These are phyloP conservation scores for Parsonsia alboflavescens DNA, from an alignment of 257 asterid genomes.

Conservation along the genomic window DNA sequence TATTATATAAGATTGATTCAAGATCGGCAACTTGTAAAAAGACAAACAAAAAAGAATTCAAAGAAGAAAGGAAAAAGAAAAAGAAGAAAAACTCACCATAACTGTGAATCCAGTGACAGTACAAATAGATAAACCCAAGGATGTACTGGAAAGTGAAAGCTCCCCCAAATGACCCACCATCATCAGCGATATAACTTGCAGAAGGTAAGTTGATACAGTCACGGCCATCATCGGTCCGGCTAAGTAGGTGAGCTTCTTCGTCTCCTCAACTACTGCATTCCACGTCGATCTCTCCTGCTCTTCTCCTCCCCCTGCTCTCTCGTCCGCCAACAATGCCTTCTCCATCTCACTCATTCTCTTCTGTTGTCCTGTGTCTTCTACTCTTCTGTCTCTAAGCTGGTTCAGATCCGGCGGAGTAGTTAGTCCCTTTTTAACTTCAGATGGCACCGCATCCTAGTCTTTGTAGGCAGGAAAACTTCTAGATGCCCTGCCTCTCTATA, in stretches of 20 bases:
- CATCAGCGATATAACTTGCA: conserved; percentile 47
- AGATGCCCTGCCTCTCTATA: too few relatives aligned
- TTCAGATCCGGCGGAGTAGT: too few relatives aligned
- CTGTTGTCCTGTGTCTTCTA: too few relatives aligned
- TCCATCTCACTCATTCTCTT: conserved; percentile 15
- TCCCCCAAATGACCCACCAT: conserved; percentile 81
- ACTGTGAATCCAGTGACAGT: conserved; percentile 70
- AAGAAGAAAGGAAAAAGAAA: not conserved
- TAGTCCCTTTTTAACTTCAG: too few relatives aligned
- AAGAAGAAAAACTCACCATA: conserved; percentile 37
- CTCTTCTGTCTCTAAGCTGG: too few relatives aligned
- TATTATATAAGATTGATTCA: too few relatives aligned
- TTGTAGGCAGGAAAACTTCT: too few relatives aligned
- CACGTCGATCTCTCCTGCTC: conserved; percentile 22
- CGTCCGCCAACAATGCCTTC: conserved; percentile 33
- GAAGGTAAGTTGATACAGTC: conserved; percentile 44
- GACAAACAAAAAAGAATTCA: not conserved
- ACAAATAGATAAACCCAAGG: conserved; percentile 69
- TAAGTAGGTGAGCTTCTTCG: conserved; percentile 53
- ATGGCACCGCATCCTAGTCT: too few relatives aligned
- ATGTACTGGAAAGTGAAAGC: conserved; percentile 69
- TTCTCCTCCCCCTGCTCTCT: conserved; percentile 4
- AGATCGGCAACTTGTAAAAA: not conserved
- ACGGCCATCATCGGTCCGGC: conserved; percentile 83
- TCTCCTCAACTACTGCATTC: conserved; percentile 34